These are phyloP conservation scores for Achlya hypogyna DNA, from an alignment of 352 stramenopile species.

Conservation along the genomic window DNA sequence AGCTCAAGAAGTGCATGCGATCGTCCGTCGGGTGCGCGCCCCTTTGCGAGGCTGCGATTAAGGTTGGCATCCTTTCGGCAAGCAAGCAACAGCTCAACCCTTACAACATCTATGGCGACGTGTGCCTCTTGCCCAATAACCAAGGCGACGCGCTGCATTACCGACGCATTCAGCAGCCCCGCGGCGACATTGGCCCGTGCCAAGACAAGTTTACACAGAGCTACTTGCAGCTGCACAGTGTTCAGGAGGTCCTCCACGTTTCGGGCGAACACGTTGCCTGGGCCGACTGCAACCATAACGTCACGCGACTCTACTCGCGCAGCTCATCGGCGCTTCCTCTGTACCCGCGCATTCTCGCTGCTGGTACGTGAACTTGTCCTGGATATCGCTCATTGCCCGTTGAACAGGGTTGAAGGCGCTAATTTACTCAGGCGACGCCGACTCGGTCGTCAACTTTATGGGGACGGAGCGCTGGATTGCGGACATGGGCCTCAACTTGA, in stretches of 20 bases:
- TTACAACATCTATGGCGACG: constrained; percentile 77
- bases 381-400: background rate
- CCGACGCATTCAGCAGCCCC: constrained; percentile 21
- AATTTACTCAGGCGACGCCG: constrained; percentile 70
- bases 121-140: constrained; percentile 47
- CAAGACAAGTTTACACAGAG: constrained; percentile 46
- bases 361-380: background rate
- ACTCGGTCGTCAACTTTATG: constrained; percentile 79
- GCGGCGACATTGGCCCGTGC: constrained; percentile 50
- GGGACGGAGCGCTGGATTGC: constrained; percentile 63
- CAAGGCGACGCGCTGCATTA: constrained; percentile 36
- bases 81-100: constrained; percentile 47
- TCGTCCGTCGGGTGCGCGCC: constrained; percentile 34
- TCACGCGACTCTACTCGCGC: constrained; percentile 45
- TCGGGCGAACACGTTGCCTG: constrained; percentile 29
- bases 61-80: constrained; percentile 34
- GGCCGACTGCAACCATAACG: constrained; percentile 57
- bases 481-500: constrained; percentile 50
- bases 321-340: constrained; percentile 49
- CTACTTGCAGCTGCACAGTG: constrained; percentile 46
- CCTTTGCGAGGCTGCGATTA: constrained; percentile 33
- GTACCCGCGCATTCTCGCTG: constrained; percentile 50
- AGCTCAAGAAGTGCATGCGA: constrained; percentile 53
- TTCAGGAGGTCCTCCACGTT: constrained; percentile 58
- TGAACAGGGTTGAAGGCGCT: constrained; percentile 37